Conservation (phyloP, 306 rosid species). For the Senna tora region DNA sequence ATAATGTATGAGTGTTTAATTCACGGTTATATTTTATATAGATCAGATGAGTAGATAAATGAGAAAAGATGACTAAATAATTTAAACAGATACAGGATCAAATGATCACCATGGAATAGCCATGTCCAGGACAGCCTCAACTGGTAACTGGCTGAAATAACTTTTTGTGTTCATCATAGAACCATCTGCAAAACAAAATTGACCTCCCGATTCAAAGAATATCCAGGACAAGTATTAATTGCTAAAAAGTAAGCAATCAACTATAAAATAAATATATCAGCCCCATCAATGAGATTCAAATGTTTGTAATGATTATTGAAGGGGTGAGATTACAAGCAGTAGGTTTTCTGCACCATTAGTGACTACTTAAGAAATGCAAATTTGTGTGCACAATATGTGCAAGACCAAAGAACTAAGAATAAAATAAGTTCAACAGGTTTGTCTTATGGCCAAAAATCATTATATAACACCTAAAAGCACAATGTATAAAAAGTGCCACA, state of each 20-base stretch:
- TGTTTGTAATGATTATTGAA: not conserved
- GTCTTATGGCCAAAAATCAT: not conserved
- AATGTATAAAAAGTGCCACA: not conserved
- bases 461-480: not conserved
- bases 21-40: not conserved
- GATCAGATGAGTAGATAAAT: conserved; percentile 8
- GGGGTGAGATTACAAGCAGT: not conserved
- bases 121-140: not conserved
- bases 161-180: conserved; percentile 70
- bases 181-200: conserved; percentile 65
- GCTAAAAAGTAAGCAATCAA: not conserved
- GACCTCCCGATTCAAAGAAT: not conserved
- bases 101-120: conserved; percentile 17
- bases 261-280: conserved; percentile 4
- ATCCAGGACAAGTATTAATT: not conserved
- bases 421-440: not conserved
- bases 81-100: conserved; percentile 1
- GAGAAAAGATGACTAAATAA: not conserved
- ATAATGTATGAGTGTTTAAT: not conserved
- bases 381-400: not conserved
- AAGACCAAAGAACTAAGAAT: not conserved
- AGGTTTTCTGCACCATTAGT: not conserved
- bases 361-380: not conserved
- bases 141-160: conserved; percentile 65
- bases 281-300: conserved; percentile 11